Evolutionary conservation across 768 basidiomycete species (phyloP), one percentile per base, ranked within the genome.

Genomic region (Boletus coccyginus): DNA sequence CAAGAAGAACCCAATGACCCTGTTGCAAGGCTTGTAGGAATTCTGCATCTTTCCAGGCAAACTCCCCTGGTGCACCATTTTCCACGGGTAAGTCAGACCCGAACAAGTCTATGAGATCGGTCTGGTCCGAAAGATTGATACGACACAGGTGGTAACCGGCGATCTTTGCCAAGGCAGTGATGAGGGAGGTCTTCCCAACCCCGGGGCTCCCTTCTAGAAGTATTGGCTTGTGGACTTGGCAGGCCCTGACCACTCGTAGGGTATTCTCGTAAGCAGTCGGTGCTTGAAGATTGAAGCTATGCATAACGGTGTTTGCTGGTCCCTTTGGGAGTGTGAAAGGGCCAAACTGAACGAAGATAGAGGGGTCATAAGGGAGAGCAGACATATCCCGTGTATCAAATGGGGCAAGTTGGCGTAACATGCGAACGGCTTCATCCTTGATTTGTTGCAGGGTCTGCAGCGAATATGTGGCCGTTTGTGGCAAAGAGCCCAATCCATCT

Each of bases 101-200:
- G 63, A 98, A 98, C 12, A 99, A 79, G 65, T 99, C 97, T 54
- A 93, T 85, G 27, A 99, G 80, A 68, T 99, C 97, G 0, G 96
- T 98, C 70, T 99, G 97, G 64, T 99, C 97, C 6, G 97, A 98
- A 21, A 99, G 75, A 73, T 99, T 99, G 79, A 99, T 95, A 21
- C 97, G 87, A 68, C 87, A 92, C 32, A 98, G 78, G 31, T 79
- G 73, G 66, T 94, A 84, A 17, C 94, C 92, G 39, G 87, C 77
- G 6, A 89, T 74, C 57, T 85, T 86, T 24, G 94, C 94, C 12
- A 99, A 77, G 10, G 97, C 96, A 17, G 87, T 80, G 48, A 98
- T 77, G 5, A 99, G 80, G 67, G 92, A 97, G 3, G 97, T 98
- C 74, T 99, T 99, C 3, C 97, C 97, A 14, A 98, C 97, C 0